Base-by-base conservation (phyloP, 306 rosid genomes). In the Argentina anserina region DNA sequence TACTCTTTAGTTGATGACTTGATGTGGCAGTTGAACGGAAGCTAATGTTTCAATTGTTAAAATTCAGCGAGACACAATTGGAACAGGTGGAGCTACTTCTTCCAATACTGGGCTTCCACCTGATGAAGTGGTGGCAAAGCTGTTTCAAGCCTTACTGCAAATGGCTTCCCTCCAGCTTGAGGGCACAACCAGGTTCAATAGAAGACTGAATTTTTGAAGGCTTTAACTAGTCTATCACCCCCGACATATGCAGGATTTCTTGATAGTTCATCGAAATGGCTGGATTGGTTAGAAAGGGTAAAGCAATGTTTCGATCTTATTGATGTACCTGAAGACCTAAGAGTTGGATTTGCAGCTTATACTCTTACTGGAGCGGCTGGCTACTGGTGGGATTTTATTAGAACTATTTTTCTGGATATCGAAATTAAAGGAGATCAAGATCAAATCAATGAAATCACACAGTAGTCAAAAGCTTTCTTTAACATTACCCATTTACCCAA, bases 291-390 rank as follows among this genome's bases (percentile, higher is more conserved):
- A 3, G 13, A 1, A 61, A 61, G 66, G 41, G 39, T n/a, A 61
- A 61, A 61, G 41, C 21, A 61, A 61, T 61, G 66, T 61, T 18
- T 61, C 18, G 21, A 61, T 61, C 14, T 61, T 29, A 17, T 33
- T 61, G 66, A 61, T 61, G 66, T 61, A 18, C 66, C 66, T 33
- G 42, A n/a, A 17, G 41, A 61, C 66, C 42, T 61, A 18, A 33
- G 39, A 61, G 66, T 61, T 18, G 42, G 13, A 14, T 61, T 61
- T 61, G 66, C 66, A 0, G 37, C 23, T 9, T 61, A 31, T 10
- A 29, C 23, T 61, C 66, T 61, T 33, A 61, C 42, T 61, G 66
- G 66, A 61, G 15, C 42, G 26, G 66, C 66, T 61, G 23, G 20
- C 66, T 18, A 61, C 42, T n/a, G n/a, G n/a, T n/a, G n/a, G n/a